A percentile compares a stretch with the other conserved stretches of the same genome.
Evolutionary conservation across 2,329 filamentous ascomycete species (phyloP).

Genomic region (Ascochyta lentis): DNA sequence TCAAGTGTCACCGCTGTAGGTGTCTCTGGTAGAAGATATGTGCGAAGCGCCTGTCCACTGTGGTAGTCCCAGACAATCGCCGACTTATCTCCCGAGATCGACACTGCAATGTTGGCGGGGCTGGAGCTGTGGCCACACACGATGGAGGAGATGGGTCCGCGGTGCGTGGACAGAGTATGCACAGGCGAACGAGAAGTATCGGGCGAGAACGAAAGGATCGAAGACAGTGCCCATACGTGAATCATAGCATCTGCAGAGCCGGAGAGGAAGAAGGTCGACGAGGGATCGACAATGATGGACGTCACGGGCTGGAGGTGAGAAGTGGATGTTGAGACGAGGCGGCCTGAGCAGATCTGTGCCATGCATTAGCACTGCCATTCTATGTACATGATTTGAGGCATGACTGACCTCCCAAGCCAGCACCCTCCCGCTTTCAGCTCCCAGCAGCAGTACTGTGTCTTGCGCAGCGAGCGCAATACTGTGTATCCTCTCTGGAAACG

Average conservation of each 20-base stretch:
- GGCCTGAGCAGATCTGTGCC: constrained; percentile 72
- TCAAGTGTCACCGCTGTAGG: constrained; percentile 79
- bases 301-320: constrained; percentile 83
- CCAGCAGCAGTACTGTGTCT: constrained; percentile 72
- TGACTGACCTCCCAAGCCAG: constrained; percentile 87
- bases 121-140: constrained; percentile 70
- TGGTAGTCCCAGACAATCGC: constrained; percentile 93
- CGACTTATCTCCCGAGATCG: constrained; percentile 83
- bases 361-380: constrained; percentile 13
- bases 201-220: constrained; percentile 69
- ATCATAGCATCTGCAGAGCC: constrained; percentile 87
- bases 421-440: constrained; percentile 83
- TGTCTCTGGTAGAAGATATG: constrained; percentile 76
- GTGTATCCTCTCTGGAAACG: constrained; percentile 85
- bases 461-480: constrained; percentile 76
- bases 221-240: constrained; percentile 86
- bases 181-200: constrained; percentile 69
- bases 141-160: constrained; percentile 72
- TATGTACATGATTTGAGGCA: constrained; percentile 16
- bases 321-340: constrained; percentile 76
- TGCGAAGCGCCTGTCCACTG: constrained; percentile 77
- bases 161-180: constrained; percentile 78
- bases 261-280: constrained; percentile 75
- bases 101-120: constrained; percentile 82
- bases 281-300: constrained; percentile 72